A percentile compares a stretch with the other conserved stretches of the same genome.
phyloP scores from a whole-genome alignment of 805 yeast genomes.

The Suhomyces vadensis region DNA sequence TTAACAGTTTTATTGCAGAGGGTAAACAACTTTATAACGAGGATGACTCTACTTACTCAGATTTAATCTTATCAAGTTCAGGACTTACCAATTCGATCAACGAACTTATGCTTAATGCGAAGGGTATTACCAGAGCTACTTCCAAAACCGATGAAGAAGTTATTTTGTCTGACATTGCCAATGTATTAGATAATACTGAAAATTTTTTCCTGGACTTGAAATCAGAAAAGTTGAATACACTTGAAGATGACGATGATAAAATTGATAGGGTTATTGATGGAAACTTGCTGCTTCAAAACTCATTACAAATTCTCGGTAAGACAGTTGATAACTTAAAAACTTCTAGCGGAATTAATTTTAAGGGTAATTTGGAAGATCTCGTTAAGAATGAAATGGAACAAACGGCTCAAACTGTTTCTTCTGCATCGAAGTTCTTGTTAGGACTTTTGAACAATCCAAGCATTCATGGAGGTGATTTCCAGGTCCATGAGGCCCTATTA shows the following conservation, averaged over 20 bases:
- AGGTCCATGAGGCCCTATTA: constrained; percentile 74
- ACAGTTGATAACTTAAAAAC: constrained; percentile 56
- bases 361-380: constrained; percentile 62
- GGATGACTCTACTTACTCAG: constrained; percentile 56
- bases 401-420: constrained; percentile 68
- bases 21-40: constrained; percentile 52
- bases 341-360: constrained; percentile 27
- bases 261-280: constrained; percentile 76
- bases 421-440: constrained; percentile 62
- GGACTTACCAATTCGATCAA: constrained; percentile 60
- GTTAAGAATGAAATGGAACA: constrained; percentile 73
- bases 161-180: constrained; percentile 48
- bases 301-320: constrained; percentile 57
- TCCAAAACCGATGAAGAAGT: constrained; percentile 56
- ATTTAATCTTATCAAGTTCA: constrained; percentile 61
- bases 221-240: constrained; percentile 50
- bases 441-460: constrained; percentile 54
- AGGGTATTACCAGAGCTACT: constrained; percentile 64
- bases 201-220: constrained; percentile 60
- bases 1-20: constrained; percentile 74
- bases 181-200: constrained; percentile 59
- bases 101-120: constrained; percentile 64
- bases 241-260: constrained; percentile 60
- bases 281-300: constrained; percentile 71
- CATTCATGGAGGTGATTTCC: constrained; percentile 56